Conservation (phyloP, 2,329 filamentous ascomycete genomes). For the Colletotrichum costaricense region DNA sequence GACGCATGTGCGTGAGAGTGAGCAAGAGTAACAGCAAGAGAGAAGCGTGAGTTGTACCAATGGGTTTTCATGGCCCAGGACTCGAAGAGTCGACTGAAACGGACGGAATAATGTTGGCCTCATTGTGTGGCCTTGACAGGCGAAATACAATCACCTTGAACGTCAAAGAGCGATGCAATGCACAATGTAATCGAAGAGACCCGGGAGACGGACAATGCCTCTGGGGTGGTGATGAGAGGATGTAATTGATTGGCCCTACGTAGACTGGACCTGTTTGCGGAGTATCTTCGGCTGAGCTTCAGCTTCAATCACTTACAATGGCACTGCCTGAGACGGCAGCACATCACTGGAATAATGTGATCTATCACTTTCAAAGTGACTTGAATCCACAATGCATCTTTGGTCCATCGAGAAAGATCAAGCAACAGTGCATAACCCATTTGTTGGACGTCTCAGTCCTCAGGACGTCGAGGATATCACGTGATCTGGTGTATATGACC, state of each 20-base stretch:
- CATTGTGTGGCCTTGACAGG: constrained; percentile 44
- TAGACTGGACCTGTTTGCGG: not conserved
- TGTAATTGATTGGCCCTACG: constrained; percentile 17
- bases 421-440: not conserved
- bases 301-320: not conserved
- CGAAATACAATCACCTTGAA: not conserved
- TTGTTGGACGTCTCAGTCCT: not conserved
- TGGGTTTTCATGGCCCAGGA: constrained; percentile 82
- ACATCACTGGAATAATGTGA: not conserved
- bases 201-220: not conserved
- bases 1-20: not conserved
- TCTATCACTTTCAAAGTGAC: not conserved
- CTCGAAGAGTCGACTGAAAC: constrained; percentile 46
- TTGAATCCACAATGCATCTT: not conserved
- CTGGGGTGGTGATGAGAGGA: not conserved
- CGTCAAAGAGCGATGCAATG: not conserved
- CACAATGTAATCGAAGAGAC: not conserved
- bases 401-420: not conserved
- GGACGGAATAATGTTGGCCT: constrained; percentile 49
- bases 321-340: not conserved
- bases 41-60: constrained; percentile 65
- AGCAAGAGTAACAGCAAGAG: not conserved
- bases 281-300: constrained; percentile 13
- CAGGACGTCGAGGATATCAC: not conserved
- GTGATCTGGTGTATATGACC: not conserved